These are phyloP conservation scores for Gyromitra esculenta DNA, from an alignment of 2,329 filamentous ascomycete genomes.

Conservation along the genomic window DNA sequence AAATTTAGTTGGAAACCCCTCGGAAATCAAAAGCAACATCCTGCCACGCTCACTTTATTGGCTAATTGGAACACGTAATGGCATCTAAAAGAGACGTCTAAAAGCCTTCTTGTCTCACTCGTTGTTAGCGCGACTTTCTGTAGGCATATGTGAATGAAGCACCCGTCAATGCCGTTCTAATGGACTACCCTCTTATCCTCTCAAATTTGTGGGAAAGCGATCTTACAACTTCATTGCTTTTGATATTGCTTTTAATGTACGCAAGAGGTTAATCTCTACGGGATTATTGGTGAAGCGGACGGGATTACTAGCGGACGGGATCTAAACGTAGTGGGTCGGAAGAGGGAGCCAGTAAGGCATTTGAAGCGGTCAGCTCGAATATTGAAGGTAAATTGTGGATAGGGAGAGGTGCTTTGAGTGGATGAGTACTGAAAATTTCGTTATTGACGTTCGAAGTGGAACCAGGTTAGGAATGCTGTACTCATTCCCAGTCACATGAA, in stretches of 20 bases:
- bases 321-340: background rate
- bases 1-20: background rate
- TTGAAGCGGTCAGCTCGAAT: background rate
- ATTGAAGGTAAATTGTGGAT: background rate
- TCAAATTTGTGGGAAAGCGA: background rate
- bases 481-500: too few relatives aligned
- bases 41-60: slow-evolving; percentile 3
- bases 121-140: background rate
- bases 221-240: slow-evolving; percentile 1
- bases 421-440: background rate
- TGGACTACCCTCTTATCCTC: background rate
- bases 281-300: too few relatives aligned
- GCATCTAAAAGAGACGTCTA: background rate
- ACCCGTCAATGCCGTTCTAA: background rate
- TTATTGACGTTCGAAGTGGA: background rate
- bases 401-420: background rate
- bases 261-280: background rate
- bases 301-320: background rate
- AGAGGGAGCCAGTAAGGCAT: background rate
- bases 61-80: slow-evolving; percentile 9
- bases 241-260: background rate
- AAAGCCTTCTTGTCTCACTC: background rate
- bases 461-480: background rate
- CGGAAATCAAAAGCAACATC: slow-evolving; percentile 11
- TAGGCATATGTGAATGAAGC: background rate